Base-by-base conservation (phyloP, 768 basidiomycete species). In the Lepiota brunneoincarnata region DNA sequence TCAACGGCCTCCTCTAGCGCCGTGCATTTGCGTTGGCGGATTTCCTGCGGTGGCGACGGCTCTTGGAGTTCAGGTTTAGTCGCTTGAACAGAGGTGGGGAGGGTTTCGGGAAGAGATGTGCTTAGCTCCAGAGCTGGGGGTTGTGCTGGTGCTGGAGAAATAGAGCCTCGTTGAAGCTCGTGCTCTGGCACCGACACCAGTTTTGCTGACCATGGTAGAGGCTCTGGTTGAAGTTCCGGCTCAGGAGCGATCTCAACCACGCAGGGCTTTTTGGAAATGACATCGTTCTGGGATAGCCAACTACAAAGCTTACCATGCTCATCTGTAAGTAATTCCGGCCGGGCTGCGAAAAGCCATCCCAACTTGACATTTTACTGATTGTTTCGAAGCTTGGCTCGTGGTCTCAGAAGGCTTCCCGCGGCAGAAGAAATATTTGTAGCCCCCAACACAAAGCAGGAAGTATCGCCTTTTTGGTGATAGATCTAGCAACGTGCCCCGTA, bases 21-120 rank as follows among this genome's bases (percentile, higher is more conserved):
- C 23, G 37, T 50, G 24, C 12, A 53, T 38, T 15, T 57, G 39
- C 5, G 45, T 18, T 23, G 56, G n/a, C 15, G 60, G 24, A 15
- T 55, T 31, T 38, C 60, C 43, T 26, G 56, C 26, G n/a, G 45
- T 28, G 28, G 59, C 36, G 24, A 28, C 31, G 49, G 61, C 35
- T 36, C 59, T 35, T 14, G 58, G n/a, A 10, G 55, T 28, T 34
- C 56, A 45, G 12, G 51, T 34, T 24, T 48, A 2, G 53, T 20
- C 6, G 53, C 26, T 36, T 17, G 52, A 28, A 55, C 35, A 40
- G 48, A 18, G 31, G 62, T 64, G 20, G 64, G 66, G 63, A 70
- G 69, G 4, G 67, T 55, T 6, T 66, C 69, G 11, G 69, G 67
- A 4, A 70, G 57, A 6, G 67, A 59, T 7, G 61, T 59, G 26